Conservation (phyloP, 75 land plant genomes). For the Pinus taeda region DNA sequence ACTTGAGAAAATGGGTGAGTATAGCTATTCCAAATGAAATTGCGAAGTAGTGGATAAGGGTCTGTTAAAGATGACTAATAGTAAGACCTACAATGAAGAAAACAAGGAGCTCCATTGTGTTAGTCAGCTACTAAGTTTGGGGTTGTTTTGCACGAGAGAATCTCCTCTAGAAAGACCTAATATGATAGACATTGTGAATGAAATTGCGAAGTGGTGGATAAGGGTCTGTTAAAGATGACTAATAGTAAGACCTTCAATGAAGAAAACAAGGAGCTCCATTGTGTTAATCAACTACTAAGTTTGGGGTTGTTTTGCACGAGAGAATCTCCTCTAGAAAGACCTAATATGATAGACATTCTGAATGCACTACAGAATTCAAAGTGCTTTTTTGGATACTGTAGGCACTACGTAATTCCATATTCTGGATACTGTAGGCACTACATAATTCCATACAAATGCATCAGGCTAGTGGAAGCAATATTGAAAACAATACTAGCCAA, state of each 20-base stretch:
- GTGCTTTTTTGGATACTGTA: neutral
- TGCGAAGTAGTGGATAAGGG: neutral
- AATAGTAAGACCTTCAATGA: neutral
- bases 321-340: constrained; percentile 21
- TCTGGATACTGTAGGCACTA: neutral
- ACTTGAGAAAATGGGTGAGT: neutral
- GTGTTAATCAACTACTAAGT: neutral
- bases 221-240: neutral
- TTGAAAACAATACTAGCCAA: too few relatives aligned
- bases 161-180: constrained; percentile 23
- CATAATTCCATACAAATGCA: neutral
- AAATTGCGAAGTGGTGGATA: neutral
- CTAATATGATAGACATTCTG: constrained; percentile 30
- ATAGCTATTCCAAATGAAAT: neutral
- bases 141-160: constrained; percentile 23
- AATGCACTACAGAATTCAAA: neutral
- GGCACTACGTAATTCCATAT: neutral
- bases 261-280: neutral
- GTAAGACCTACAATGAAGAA: neutral
- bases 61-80: neutral
- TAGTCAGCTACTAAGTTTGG: neutral
- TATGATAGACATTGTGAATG: too few relatives aligned
- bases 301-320: constrained; percentile 25
- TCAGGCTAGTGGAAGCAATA: neutral
- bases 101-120: neutral